Conservation (phyloP, 352 stramenopile species). For the Aphanomyces invadans region DNA sequence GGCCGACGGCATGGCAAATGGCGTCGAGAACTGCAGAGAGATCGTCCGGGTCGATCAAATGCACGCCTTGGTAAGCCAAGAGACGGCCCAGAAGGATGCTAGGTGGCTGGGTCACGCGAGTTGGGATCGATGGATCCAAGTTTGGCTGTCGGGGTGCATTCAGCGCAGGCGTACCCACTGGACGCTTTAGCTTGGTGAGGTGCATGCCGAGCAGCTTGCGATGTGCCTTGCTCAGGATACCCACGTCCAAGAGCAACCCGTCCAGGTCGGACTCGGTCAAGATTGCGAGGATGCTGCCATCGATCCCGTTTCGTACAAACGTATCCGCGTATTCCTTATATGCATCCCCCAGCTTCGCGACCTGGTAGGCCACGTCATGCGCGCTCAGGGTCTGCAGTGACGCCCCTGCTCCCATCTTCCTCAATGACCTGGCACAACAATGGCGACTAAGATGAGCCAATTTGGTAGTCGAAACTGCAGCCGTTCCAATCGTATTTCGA, state of each 20-base stretch:
- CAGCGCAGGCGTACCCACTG: neutral
- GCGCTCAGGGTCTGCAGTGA: neutral
- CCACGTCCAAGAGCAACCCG: constrained; percentile 3
- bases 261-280: neutral
- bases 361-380: neutral
- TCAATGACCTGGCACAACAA: neutral
- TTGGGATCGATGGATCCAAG: neutral
- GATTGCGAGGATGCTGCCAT: neutral
- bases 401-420: neutral
- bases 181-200: neutral
- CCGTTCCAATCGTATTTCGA: too few species aligned
- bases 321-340: neutral
- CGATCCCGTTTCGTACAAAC: constrained; percentile 2
- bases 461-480: too few species aligned
- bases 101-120: neutral
- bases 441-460: too few species aligned
- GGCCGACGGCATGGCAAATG: neutral
- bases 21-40: neutral
- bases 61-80: constrained; percentile 14
- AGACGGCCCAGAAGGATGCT: neutral
- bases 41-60: constrained; percentile 14
- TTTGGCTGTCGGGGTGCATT: neutral
- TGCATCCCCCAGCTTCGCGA: neutral
- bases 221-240: neutral
- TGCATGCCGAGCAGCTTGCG: constrained; percentile 9